Conservation (phyloP, 441 rosid genomes). For the Adansonia gregorii region DNA sequence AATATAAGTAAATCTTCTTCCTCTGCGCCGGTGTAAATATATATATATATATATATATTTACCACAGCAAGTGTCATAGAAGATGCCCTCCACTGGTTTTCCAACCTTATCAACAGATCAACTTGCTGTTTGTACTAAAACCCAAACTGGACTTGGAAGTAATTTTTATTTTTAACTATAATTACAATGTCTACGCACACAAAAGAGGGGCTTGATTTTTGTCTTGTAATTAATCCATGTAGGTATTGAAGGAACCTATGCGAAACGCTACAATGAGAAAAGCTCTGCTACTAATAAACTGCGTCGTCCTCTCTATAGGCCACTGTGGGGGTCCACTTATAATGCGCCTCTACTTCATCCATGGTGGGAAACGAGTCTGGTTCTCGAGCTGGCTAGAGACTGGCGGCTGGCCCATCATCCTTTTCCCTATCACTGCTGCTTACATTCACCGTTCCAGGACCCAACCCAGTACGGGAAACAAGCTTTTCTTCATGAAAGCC, state of each 20-base stretch:
- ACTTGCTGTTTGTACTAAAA: too few relatives aligned
- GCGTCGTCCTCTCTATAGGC: background rate
- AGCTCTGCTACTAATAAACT: conserved; percentile 32
- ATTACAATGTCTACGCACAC: too few relatives aligned
- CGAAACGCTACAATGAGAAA: conserved; percentile 28
- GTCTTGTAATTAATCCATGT: background rate
- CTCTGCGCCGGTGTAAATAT: too few relatives aligned
- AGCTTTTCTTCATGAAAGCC: background rate
- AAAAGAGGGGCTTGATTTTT: background rate
- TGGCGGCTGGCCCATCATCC: background rate
- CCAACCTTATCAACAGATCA: too few relatives aligned
- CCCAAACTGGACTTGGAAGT: too few relatives aligned
- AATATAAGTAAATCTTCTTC: too few relatives aligned
- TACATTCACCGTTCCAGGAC: background rate
- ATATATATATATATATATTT: too few relatives aligned
- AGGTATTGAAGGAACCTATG: background rate
- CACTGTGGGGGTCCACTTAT: background rate
- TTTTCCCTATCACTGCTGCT: background rate
- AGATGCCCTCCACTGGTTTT: too few relatives aligned
- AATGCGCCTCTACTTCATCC: background rate
- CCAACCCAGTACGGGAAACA: background rate
- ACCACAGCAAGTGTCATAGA: too few relatives aligned
- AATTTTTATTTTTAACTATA: too few relatives aligned
- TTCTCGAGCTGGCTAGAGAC: background rate
- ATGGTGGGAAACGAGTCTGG: background rate